These are phyloP conservation scores for Puccinia polysora DNA, from an alignment of 1,284 basidiomycete species.

Conservation along the genomic window DNA sequence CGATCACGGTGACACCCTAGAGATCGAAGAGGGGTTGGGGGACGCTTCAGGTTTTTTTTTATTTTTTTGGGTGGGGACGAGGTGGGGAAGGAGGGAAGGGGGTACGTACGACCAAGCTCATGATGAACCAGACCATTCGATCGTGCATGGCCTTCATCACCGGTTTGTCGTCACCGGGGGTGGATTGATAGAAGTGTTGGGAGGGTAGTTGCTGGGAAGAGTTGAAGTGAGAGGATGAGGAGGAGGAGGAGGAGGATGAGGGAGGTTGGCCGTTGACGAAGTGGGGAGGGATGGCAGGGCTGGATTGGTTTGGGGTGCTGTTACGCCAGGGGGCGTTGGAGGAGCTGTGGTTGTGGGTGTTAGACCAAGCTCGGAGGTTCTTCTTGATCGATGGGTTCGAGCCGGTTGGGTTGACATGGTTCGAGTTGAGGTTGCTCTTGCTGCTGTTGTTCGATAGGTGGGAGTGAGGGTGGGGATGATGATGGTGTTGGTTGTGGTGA, in stretches of 20 bases:
- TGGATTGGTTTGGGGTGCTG: not conserved
- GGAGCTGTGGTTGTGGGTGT: slow-evolving; percentile 1
- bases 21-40: too few species aligned
- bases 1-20: slow-evolving; percentile 68
- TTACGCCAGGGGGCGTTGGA: not conserved
- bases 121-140: slow-evolving; percentile 24
- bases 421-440: too few species aligned
- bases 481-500: too few species aligned
- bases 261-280: not conserved
- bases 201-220: not conserved
- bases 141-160: slow-evolving; percentile 19
- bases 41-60: too few species aligned
- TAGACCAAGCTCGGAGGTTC: slow-evolving; percentile 5
- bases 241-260: too few species aligned
- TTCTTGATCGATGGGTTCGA: slow-evolving; percentile 4
- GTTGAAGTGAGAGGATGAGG: too few species aligned
- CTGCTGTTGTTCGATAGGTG: too few species aligned
- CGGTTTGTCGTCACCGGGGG: slow-evolving; percentile 8
- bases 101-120: slow-evolving; percentile 15
- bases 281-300: not conserved
- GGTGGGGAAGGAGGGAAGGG: not conserved
- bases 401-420: not conserved
- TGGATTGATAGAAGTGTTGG: not conserved
- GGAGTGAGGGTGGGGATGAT: not conserved
- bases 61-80: too few species aligned